phyloP scores from a whole-genome alignment of 805 yeast species.

The Saccharomycopsis schoenii region DNA sequence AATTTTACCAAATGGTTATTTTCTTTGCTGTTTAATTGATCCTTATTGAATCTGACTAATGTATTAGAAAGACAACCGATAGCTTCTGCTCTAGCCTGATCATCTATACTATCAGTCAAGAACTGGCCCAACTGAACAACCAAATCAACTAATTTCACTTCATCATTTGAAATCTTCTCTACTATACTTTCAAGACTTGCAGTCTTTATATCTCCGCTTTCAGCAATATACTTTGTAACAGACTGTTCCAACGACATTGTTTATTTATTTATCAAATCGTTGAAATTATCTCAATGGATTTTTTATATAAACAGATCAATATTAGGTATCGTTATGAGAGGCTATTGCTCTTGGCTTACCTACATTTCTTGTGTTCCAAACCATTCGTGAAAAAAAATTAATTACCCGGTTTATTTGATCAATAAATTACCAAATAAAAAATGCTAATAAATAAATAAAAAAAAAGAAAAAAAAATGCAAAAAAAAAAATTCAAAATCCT shows the following conservation, averaged over 20 bases:
- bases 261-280: not conserved
- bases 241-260: not conserved
- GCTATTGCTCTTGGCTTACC: not conserved
- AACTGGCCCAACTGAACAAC: conserved; percentile 36
- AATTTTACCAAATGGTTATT: conserved; percentile 45
- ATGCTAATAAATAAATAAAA: not conserved
- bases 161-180: not conserved
- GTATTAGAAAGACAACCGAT: conserved; percentile 33
- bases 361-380: no score
- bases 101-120: conserved; percentile 37
- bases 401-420: not conserved
- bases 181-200: not conserved
- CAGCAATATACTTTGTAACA: not conserved
- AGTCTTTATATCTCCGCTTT: not conserved
- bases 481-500: not conserved
- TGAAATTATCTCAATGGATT: no score
- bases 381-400: not conserved
- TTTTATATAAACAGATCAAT: no score
- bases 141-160: conserved; percentile 3
- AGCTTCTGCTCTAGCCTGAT: conserved; percentile 30
- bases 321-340: no score
- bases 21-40: conserved; percentile 33
- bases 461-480: not conserved
- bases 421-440: not conserved
- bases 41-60: conserved; percentile 23